These are phyloP conservation scores for Bipolaris zeicola DNA, from an alignment of 2,329 filamentous ascomycete genomes.

Conservation along the genomic window DNA sequence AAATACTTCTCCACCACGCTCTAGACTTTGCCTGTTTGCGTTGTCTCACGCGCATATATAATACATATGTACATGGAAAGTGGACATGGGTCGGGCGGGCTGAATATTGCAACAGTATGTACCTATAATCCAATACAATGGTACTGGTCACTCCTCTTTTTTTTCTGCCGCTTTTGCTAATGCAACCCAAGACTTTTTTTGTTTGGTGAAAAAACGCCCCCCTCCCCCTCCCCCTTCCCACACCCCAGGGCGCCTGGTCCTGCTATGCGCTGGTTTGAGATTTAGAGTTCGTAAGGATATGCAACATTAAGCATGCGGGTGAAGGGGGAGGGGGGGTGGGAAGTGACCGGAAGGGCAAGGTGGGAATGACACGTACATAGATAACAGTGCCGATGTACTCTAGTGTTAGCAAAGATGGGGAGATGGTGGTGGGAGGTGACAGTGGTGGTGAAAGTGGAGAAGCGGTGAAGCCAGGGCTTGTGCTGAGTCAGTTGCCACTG, in stretches of 20 bases:
- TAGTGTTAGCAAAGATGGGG: neutral
- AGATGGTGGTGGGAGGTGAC: neutral
- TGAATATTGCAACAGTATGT: too few relatives aligned
- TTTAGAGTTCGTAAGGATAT: neutral
- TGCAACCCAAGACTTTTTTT: neutral
- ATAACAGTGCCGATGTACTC: neutral
- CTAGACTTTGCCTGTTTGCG: neutral
- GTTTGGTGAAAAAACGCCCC: too few relatives aligned
- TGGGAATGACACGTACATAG: neutral
- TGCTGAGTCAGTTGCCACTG: neutral
- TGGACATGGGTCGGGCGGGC: too few relatives aligned
- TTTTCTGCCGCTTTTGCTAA: neutral
- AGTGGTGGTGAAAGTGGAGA: neutral
- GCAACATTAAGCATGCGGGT: neutral
- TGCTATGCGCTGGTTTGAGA: neutral
- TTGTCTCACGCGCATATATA: neutral
- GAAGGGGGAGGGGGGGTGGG: neutral
- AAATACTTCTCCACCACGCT: neutral
- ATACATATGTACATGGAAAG: too few relatives aligned
- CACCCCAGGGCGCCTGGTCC: too few relatives aligned
- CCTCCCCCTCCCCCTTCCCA: too few relatives aligned
- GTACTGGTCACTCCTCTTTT: neutral
- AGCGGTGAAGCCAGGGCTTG: neutral
- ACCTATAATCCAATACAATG: neutral
- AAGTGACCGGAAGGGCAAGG: neutral